Percentiles rank a stretch among this genome's conserved stretches.
phyloP scores from a whole-genome alignment of 208 protist genomes.

The Balamuthia mandrillaris region DNA sequence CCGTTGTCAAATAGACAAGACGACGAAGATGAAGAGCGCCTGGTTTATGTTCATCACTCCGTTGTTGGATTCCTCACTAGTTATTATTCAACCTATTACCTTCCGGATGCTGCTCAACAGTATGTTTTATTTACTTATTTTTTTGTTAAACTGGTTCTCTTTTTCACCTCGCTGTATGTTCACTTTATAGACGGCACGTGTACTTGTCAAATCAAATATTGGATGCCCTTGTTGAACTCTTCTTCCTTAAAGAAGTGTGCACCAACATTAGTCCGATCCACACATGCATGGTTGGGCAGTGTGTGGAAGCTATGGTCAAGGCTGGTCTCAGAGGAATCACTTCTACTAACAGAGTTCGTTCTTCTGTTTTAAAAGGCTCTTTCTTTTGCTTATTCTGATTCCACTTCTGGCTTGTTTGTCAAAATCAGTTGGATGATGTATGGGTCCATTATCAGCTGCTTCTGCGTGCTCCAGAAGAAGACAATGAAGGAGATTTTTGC shows the following conservation, averaged over 20 bases:
- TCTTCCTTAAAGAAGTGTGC: background rate
- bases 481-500: background rate
- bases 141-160: background rate
- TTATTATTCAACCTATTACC: slow-evolving; percentile 1
- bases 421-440: background rate
- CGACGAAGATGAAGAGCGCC: background rate
- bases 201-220: background rate
- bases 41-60: background rate
- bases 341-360: background rate
- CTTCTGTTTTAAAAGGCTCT: too few relatives aligned
- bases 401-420: background rate
- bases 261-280: background rate
- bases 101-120: background rate
- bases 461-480: background rate
- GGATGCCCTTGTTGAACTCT: background rate
- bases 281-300: background rate
- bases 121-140: background rate
- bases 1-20: background rate
- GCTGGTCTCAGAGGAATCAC: background rate
- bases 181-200: background rate
- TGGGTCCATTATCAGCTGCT: background rate
- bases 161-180: background rate
- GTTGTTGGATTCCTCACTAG: background rate
- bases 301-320: background rate
- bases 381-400: too few relatives aligned